Evolutionary conservation across 1,284 basidiomycete species (phyloP).

Genomic region (Pseudozyma sp.): DNA sequence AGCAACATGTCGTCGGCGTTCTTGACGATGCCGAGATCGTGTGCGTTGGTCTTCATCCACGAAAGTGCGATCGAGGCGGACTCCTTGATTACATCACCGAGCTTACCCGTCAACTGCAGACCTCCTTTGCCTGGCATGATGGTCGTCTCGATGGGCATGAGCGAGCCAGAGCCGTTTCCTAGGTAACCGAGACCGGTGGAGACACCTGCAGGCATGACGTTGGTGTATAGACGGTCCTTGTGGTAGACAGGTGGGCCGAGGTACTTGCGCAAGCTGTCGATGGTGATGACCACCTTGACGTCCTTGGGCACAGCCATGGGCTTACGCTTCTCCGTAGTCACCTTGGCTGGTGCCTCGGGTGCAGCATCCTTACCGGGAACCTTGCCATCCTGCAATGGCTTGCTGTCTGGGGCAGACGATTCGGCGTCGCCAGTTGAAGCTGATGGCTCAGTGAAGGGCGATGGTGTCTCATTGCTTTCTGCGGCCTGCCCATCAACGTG

Average conservation of each 20-base stretch:
- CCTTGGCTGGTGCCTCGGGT: constrained; percentile 59
- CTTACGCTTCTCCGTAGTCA: constrained; percentile 82
- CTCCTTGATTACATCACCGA: constrained; percentile 97
- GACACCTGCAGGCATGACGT: constrained; percentile 85
- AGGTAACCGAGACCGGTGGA: constrained; percentile 94
- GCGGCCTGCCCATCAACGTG: constrained; percentile 53
- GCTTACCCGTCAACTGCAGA: constrained; percentile 92
- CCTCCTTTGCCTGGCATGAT: constrained; percentile 67
- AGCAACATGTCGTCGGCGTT: constrained; percentile 80
- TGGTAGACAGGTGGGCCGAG: constrained; percentile 96
- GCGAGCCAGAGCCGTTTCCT: constrained; percentile 93
- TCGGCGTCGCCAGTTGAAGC: constrained; percentile 26
- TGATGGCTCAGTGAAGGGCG: constrained; percentile 41
- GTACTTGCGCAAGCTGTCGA: constrained; percentile 92
- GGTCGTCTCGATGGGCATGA: constrained; percentile 89
- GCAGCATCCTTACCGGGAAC: constrained; percentile 50
- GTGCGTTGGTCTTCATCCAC: constrained; percentile 92
- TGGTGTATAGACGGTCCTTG: constrained; percentile 90
- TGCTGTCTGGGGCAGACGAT: constrained; percentile 25
- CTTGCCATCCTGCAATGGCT: constrained; percentile 41
- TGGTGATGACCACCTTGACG: constrained; percentile 84
- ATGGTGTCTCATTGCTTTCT: constrained; percentile 12
- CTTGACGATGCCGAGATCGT: constrained; percentile 81
- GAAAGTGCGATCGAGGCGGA: constrained; percentile 92
- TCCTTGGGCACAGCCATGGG: constrained; percentile 84